Evolutionary conservation across 305 asterid species (phyloP).

Genomic region (Ajuga reptans): DNA sequence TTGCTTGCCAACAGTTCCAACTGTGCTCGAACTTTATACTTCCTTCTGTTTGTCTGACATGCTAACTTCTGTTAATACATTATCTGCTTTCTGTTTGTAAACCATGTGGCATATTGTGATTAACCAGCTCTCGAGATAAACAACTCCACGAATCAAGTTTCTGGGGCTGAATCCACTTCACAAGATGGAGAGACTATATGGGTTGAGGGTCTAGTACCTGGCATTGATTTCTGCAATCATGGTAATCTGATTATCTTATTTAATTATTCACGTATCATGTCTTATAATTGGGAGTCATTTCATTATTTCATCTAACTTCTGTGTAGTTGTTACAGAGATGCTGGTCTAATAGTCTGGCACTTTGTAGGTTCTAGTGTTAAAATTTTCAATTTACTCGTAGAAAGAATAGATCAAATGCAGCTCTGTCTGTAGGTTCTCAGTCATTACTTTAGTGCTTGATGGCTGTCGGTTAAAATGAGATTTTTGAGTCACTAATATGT

Average conservation of each 20-base stretch:
- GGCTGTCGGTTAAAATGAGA: background rate
- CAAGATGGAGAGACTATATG: slow-evolving; percentile 52
- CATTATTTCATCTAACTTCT: background rate
- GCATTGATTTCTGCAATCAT: slow-evolving; percentile 97
- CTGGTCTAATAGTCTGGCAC: background rate
- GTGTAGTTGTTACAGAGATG: background rate
- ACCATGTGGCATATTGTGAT: slow-evolving; percentile 14
- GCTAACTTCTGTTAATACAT: background rate
- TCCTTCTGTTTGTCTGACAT: slow-evolving; percentile 14
- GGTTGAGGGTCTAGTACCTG: slow-evolving; percentile 96
- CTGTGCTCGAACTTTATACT: background rate
- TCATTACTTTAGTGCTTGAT: background rate
- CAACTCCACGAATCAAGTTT: slow-evolving; percentile 34
- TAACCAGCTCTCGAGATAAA: slow-evolving; percentile 29
- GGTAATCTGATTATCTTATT: slow-evolving; percentile 36
- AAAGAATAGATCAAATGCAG: background rate
- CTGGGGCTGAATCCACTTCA: slow-evolving; percentile 33
- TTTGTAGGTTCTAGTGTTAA: background rate
- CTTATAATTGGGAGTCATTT: background rate
- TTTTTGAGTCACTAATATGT: background rate
- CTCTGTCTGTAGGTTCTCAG: background rate
- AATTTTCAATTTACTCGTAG: background rate
- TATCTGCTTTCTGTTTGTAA: slow-evolving; percentile 2
- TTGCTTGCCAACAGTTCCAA: slow-evolving; percentile 17
- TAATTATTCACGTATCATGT: background rate